These are phyloP conservation scores for Protomyces arabidopsidicola DNA, from an alignment of 1,139 yeast species.

Conservation along the genomic window DNA sequence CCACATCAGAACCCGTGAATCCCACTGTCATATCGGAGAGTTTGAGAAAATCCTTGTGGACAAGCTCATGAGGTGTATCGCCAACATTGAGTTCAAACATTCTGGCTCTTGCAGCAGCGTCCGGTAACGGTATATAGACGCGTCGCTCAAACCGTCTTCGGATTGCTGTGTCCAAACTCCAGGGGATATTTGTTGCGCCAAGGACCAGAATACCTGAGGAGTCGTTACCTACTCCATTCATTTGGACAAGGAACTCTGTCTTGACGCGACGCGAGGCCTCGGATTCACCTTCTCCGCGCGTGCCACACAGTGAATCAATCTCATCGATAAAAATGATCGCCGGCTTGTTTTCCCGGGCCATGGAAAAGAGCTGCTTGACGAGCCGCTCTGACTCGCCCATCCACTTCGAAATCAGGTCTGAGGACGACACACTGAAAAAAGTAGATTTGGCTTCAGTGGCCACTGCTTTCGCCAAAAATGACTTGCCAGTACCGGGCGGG, in stretches of 20 bases:
- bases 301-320: slow-evolving; percentile 96
- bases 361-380: slow-evolving; percentile 85
- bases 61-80: slow-evolving; percentile 74
- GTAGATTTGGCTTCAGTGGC: slow-evolving; percentile 98
- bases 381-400: slow-evolving; percentile 83
- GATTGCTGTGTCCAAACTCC: slow-evolving; percentile 98
- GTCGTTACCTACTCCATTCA: slow-evolving; percentile 99
- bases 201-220: slow-evolving; percentile 85
- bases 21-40: slow-evolving; percentile 95
- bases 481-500: slow-evolving; percentile 99
- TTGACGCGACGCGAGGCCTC: slow-evolving; percentile 95
- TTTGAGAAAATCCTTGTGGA: slow-evolving; percentile 65
- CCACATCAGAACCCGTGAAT: slow-evolving; percentile 94
- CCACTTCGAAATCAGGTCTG: slow-evolving; percentile 95
- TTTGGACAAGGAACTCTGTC: slow-evolving; percentile 91
- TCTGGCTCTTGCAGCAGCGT: slow-evolving; percentile 77
- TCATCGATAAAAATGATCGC: slow-evolving; percentile 95
- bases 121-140: slow-evolving; percentile 92
- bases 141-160: slow-evolving; percentile 85
- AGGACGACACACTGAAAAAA: slow-evolving; percentile 88
- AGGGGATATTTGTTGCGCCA: slow-evolving; percentile 98
- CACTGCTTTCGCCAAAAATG: slow-evolving; percentile 93
- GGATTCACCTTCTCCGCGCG: slow-evolving; percentile 96
- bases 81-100: slow-evolving; percentile 96
- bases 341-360: slow-evolving; percentile 96